A percentile compares a stretch with the other conserved stretches of the same genome.
These are phyloP conservation scores for Canariomyces notabilis DNA, from an alignment of 2,329 filamentous ascomycete species.

Conservation along the genomic window DNA sequence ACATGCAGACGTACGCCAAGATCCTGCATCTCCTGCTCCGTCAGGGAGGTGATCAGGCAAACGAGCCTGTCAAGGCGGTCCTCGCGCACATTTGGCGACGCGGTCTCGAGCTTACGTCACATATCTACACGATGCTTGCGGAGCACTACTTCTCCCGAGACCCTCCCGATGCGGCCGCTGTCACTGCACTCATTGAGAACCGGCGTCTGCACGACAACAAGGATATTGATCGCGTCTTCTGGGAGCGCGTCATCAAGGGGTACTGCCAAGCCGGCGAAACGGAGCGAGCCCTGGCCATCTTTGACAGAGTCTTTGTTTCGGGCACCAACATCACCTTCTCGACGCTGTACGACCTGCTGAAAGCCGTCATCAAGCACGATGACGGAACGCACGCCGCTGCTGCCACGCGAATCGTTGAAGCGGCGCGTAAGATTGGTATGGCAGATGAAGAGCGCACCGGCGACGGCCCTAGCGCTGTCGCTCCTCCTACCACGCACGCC, in stretches of 20 bases:
- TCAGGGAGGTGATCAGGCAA: conserved; percentile 34
- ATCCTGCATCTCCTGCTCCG: conserved; percentile 61
- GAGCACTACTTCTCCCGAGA: conserved; percentile 58
- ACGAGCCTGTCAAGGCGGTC: conserved; percentile 53
- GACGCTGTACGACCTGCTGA: conserved; percentile 41
- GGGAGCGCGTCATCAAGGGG: conserved; percentile 65
- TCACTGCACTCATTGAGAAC: conserved; percentile 58
- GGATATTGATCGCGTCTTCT: conserved; percentile 57
- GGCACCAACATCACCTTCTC: conserved; percentile 39
- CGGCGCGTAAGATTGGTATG: conserved; percentile 25
- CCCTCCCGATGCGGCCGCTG: conserved; percentile 54
- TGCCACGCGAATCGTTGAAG: conserved; percentile 25
- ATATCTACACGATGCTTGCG: conserved; percentile 71
- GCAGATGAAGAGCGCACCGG: conserved; percentile 15
- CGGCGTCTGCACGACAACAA: conserved; percentile 38
- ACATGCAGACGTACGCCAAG: conserved; percentile 61
- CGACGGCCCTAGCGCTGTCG: conserved; percentile 6
- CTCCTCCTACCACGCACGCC: not conserved
- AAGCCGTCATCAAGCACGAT: conserved; percentile 23
- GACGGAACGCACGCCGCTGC: conserved; percentile 23
- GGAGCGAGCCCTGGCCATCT: conserved; percentile 44
- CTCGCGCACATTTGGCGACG: conserved; percentile 56
- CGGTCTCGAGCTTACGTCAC: conserved; percentile 50
- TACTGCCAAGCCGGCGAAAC: conserved; percentile 53
- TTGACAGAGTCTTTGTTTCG: conserved; percentile 39